phyloP scores from a whole-genome alignment of 148 eudicot species.

The Vaccinium macrocarpon region DNA sequence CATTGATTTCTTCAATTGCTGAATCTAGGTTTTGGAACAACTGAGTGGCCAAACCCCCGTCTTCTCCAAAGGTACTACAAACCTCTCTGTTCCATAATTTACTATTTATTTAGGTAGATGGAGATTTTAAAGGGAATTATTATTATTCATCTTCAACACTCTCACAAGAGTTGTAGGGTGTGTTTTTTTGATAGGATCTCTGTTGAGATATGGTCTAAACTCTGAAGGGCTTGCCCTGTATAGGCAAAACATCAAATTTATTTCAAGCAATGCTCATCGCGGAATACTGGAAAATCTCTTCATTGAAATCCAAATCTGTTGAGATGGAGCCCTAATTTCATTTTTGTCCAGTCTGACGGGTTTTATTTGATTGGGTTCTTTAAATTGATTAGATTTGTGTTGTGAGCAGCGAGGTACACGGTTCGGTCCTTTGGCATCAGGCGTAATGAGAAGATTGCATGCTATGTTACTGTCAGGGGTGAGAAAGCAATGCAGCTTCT shows the following conservation, averaged over 20 bases:
- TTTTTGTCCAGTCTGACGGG: not conserved
- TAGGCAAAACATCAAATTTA: not conserved
- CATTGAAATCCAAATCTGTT: not conserved
- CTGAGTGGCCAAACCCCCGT: constrained; percentile 79
- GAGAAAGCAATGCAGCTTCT: constrained; percentile 81
- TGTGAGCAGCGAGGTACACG: constrained; percentile 62
- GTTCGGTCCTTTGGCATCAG: constrained; percentile 79
- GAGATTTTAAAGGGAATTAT: not conserved
- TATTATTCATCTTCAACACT: not conserved
- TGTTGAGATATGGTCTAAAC: not conserved
- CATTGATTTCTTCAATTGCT: not conserved
- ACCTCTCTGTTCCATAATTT: not conserved
- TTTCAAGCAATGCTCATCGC: not conserved
- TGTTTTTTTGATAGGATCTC: not conserved
- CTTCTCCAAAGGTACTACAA: constrained; percentile 59
- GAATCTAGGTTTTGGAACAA: constrained; percentile 65
- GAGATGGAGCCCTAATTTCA: not conserved
- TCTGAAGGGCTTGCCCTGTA: not conserved
- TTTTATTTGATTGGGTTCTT: not conserved
- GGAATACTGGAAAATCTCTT: not conserved
- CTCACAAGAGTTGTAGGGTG: not conserved
- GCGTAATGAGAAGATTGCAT: constrained; percentile 85
- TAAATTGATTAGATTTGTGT: not conserved
- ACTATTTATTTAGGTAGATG: not conserved
- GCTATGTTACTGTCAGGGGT: constrained; percentile 76